These are phyloP conservation scores for Taiozyma onychis DNA, from an alignment of 1,139 yeast species.

Conservation along the genomic window DNA sequence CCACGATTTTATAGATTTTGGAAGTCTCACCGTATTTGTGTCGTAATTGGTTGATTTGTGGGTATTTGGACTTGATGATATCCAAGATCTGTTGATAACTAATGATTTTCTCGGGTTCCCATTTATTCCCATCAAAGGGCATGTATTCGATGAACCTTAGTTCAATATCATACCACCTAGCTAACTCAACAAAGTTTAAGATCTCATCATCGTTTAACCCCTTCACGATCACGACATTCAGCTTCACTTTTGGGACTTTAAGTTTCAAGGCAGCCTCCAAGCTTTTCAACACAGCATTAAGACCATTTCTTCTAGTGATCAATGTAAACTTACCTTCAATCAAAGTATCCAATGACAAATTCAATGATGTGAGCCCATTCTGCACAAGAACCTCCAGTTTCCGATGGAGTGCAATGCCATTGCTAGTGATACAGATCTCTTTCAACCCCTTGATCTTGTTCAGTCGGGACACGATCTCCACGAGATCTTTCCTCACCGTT, in stretches of 20 bases:
- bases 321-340: slow-evolving; percentile 42
- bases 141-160: slow-evolving; percentile 48
- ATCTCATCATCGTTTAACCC: slow-evolving; percentile 46
- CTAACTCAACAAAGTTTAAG: slow-evolving; percentile 36
- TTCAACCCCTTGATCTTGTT: slow-evolving; percentile 34
- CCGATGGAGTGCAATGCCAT: slow-evolving; percentile 42
- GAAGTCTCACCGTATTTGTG: slow-evolving; percentile 42
- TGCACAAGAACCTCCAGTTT: slow-evolving; percentile 35
- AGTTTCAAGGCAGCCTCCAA: slow-evolving; percentile 36
- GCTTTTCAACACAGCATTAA: slow-evolving; percentile 36
- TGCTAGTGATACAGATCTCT: slow-evolving; percentile 44
- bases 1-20: slow-evolving; percentile 34
- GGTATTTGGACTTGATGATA: slow-evolving; percentile 26
- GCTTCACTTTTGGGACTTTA: slow-evolving; percentile 39
- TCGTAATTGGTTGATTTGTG: slow-evolving; percentile 12
- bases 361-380: slow-evolving; percentile 40
- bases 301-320: slow-evolving; percentile 43
- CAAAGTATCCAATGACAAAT: slow-evolving; percentile 42
- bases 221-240: slow-evolving; percentile 43
- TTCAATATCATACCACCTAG: slow-evolving; percentile 34
- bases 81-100: slow-evolving; percentile 36
- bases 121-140: slow-evolving; percentile 50
- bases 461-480: slow-evolving; percentile 34
- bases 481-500: slow-evolving; percentile 42
- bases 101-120: slow-evolving; percentile 39